These are phyloP conservation scores for Russula ochroleuca DNA, from an alignment of 768 basidiomycete species.

Conservation along the genomic window DNA sequence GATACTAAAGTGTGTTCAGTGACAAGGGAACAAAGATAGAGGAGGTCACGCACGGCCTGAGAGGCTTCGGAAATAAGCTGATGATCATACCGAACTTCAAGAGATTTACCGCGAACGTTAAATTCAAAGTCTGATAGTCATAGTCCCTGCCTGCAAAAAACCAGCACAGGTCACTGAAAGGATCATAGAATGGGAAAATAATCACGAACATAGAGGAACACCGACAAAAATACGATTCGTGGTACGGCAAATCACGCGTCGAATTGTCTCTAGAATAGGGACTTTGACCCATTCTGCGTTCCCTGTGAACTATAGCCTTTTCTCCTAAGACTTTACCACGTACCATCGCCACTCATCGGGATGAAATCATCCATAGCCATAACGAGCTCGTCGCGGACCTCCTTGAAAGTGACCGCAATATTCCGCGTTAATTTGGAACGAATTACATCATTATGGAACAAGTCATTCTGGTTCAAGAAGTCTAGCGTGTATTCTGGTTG, in stretches of 20 bases:
- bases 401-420: background rate
- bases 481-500: background rate
- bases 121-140: conserved; percentile 33
- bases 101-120: conserved; percentile 38
- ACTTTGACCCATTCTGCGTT: conserved; percentile 37
- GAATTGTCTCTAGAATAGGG: conserved; percentile 27
- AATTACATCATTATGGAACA: background rate
- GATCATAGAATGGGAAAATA: background rate
- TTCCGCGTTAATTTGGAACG: conserved; percentile 2
- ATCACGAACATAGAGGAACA: conserved; percentile 38
- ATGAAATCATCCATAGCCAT: background rate
- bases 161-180: background rate
- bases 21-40: background rate
- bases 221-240: conserved; percentile 34
- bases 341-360: background rate
- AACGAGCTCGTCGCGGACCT: background rate
- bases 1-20: background rate
- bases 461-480: background rate
- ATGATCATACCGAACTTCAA: conserved; percentile 35
- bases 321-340: background rate
- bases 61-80: conserved; percentile 39
- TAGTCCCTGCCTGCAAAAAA: conserved; percentile 38
- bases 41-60: conserved; percentile 41
- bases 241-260: conserved; percentile 18
- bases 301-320: background rate